Base-by-base conservation (phyloP, 2,329 filamentous ascomycete genomes). In the Hypomyces rosellus region DNA sequence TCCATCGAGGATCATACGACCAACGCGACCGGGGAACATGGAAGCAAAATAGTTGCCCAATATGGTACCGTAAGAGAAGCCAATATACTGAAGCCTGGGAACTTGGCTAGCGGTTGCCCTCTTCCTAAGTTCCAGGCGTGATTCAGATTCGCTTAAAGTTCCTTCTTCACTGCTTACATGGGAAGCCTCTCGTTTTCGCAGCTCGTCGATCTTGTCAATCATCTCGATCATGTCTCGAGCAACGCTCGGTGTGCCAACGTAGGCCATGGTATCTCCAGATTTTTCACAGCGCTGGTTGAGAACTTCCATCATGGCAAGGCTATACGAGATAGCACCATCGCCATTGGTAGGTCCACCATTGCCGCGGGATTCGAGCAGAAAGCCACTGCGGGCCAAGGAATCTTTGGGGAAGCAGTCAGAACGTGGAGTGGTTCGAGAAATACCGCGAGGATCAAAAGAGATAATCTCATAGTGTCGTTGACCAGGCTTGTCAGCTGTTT, bases 41-140 rank as follows among this genome's bases (percentile, higher is more conserved):
- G 66, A 63, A 2, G 66, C 63, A 53, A 69, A 66, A 30, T 63
- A 64, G 39, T 67, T 67, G 1, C 67, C 67, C 0, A 69, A 58
- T 0, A 65, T 15, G 2, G 65, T 67, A 14, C 67, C 65, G 15
- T 80, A 80, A 5, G 73, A 76, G 47, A 78, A 70, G 0, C 76
- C 75, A 64, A 74, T 71, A 55, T 76, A 80, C 56, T 73, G 71
- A 30, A 78, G 55, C 11, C 58, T 39, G 3, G 53, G 51, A 2
- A 56, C 47, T 20, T 57, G 37, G 15, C 45, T 49, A 5, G 40
- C 34, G 36, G 20, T 45, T n/a, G 36, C 30, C 40, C 55, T 54
- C 47, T 43, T 56, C 40, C 39, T 55, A 18, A 58, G 45, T 39
- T 59, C 55, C 2, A 45, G 30, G 9, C 43, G 38, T 12, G 18